phyloP scores from a whole-genome alignment of 352 stramenopile species.

The Phytopythium kandeliae region DNA sequence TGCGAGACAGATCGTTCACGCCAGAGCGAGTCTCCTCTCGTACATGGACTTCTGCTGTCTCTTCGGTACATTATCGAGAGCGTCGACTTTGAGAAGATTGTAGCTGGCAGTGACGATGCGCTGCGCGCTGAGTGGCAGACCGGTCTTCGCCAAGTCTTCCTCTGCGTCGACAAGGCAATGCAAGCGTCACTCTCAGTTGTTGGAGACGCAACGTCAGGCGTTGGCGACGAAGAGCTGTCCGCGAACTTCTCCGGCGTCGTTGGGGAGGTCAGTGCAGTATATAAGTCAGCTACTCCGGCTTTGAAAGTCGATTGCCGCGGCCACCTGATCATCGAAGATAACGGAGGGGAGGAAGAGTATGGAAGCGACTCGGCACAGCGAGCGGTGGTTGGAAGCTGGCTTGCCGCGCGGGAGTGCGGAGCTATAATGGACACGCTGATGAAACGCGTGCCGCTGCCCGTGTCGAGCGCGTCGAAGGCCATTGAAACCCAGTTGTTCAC shows the following conservation, averaged over 20 bases:
- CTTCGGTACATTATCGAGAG: constrained; percentile 73
- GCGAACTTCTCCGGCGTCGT: constrained; percentile 59
- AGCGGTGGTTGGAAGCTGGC: constrained; percentile 83
- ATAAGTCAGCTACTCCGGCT: constrained; percentile 40
- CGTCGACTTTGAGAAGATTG: constrained; percentile 33
- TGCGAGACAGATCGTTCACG: constrained; percentile 19
- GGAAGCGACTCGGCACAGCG: constrained; percentile 59
- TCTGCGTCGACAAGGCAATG: constrained; percentile 55
- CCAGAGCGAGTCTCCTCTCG: constrained; percentile 51
- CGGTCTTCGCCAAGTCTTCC: constrained; percentile 44
- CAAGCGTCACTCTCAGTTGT: constrained; percentile 60
- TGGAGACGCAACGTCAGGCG: constrained; percentile 63
- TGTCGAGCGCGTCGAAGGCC: constrained; percentile 8
- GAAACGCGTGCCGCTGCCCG: constrained; percentile 44
- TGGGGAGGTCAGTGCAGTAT: constrained; percentile 55
- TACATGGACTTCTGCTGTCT: constrained; percentile 73
- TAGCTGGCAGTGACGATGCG: constrained; percentile 8
- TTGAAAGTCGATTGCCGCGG: constrained; percentile 75
- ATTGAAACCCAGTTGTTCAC: constrained; percentile 29
- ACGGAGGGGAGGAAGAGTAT: constrained; percentile 24
- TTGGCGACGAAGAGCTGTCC: constrained; percentile 56
- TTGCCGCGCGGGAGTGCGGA: constrained; percentile 77
- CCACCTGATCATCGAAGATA: constrained; percentile 65
- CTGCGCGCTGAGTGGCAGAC: constrained; percentile 30
- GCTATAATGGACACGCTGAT: constrained; percentile 77